Evolutionary conservation across 225 moss, liverwort and hornwort species (phyloP), one percentile per base, ranked within the genome.

Genomic region (Physcomitrellopsis africana): DNA sequence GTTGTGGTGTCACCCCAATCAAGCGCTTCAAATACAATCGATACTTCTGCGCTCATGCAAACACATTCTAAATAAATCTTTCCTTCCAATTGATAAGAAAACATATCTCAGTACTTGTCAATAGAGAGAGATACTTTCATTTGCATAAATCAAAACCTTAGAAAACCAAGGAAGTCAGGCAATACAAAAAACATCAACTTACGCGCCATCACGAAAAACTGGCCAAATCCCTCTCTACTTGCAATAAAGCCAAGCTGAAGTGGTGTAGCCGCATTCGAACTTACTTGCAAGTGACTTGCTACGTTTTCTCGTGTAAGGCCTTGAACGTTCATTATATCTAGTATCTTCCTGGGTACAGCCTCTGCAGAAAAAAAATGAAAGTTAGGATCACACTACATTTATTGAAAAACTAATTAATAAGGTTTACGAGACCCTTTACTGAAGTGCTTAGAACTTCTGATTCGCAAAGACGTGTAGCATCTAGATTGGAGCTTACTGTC

Each of bases 251-350:
- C 18, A 47, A 65, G 52, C 48, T 79, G 5, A 61, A 13, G 17
- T 29, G 3, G 16, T 61, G 32, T 17, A 52, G 37, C 32, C n/a
- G 29, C 32, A 15, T 51, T 60, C 0, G 58, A 43, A 60, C 68
- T 77, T 76, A 97, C 97, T 86, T 97, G 97, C 70, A 97, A 81
- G 83, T 97, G 97, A 72, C 97, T 97, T n/a, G 97, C 97, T 51
- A 97, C 94, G 61, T 97, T 97, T 82, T 97, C 97, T 65, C 97
- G 90, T 37, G 97, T 94, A 29, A 97, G 87, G 23, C 97, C 97
- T 81, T 97, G 94, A 14, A 97, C 97, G 67, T 76, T 93, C 97
- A 97, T 97, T 32, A 93, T 91, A 67, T 97, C 97, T 59, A 97
- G 75, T 66, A 97, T 97, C 62, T 91, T 85, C 75, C 92, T 94